A percentile compares a stretch with the other conserved stretches of the same genome.
Evolutionary conservation across 2,329 filamentous ascomycete species (phyloP).

Genomic region (Colletotrichum sp.): DNA sequence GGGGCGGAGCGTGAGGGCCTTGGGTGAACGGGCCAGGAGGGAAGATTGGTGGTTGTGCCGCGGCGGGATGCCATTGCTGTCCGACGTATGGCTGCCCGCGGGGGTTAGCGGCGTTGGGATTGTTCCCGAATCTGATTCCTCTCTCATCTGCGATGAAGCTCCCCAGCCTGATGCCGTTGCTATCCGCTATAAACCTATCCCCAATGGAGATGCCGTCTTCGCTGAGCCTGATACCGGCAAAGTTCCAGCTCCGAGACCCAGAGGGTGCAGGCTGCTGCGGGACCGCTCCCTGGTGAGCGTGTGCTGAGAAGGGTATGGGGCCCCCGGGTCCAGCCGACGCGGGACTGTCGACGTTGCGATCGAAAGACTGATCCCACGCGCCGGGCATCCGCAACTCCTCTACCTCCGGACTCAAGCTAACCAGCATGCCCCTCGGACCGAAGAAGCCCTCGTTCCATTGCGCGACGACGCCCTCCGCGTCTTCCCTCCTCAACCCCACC

Average conservation of each 20-base stretch:
- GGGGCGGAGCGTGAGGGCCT: not conserved
- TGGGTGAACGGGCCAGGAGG: not conserved
- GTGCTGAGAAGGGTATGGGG: not conserved
- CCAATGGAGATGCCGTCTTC: conserved; percentile 48
- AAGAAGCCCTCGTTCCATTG: conserved; percentile 67
- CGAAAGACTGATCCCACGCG: conserved; percentile 33
- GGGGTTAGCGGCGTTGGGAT: conserved; percentile 2
- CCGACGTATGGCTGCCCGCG: conserved; percentile 7
- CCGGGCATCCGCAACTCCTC: conserved; percentile 32
- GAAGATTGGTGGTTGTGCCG: not conserved
- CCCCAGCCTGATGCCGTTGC: conserved; percentile 51
- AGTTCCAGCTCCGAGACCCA: conserved; percentile 29
- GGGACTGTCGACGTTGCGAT: conserved; percentile 22
- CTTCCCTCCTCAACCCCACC: not conserved
- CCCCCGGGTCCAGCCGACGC: not conserved
- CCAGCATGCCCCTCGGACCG: conserved; percentile 49
- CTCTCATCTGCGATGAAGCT: conserved; percentile 45
- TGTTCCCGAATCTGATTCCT: conserved; percentile 36
- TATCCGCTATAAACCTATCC: conserved; percentile 46
- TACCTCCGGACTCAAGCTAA: conserved; percentile 35
- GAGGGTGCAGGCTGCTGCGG: conserved; percentile 20
- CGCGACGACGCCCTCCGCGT: conserved; percentile 39
- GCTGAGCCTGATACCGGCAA: conserved; percentile 46
- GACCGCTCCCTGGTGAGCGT: conserved; percentile 9
- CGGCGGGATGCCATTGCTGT: not conserved